Conservation (phyloP, 805 yeast genomes). For the Saccharomycopsis sp. region DNA sequence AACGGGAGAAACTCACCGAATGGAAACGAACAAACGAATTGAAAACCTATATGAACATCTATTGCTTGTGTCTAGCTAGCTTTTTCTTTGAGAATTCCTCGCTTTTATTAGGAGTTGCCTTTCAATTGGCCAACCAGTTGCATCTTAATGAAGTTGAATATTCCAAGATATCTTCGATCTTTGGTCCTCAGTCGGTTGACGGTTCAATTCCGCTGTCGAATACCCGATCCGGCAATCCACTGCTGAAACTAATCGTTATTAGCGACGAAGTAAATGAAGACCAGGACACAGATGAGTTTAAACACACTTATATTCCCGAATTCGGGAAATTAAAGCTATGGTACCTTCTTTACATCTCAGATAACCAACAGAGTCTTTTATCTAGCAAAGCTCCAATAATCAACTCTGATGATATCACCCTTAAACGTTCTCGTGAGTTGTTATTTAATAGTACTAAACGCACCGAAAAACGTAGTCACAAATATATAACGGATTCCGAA, state of each 20-base stretch:
- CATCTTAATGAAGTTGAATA: constrained; percentile 27
- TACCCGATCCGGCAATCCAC: neutral
- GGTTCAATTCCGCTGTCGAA: neutral
- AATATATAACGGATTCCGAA: neutral
- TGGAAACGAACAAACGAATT: constrained; percentile 34
- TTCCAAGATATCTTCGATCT: neutral
- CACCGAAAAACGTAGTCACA: neutral
- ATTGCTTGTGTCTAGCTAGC: constrained; percentile 58
- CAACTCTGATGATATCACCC: constrained; percentile 23
- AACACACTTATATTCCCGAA: constrained; percentile 24
- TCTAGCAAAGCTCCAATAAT: constrained; percentile 52
- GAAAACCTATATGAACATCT: constrained; percentile 53
- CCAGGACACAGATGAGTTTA: neutral
- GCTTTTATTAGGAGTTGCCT: constrained; percentile 59
- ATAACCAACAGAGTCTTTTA: constrained; percentile 62
- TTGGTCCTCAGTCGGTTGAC: neutral
- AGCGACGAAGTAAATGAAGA: constrained; percentile 15
- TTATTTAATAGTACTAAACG: constrained; percentile 28
- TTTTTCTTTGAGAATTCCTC: constrained; percentile 64
- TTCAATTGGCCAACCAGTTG: constrained; percentile 56
- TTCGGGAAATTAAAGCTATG: constrained; percentile 51
- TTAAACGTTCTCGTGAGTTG: constrained; percentile 33
- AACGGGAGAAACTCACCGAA: constrained; percentile 25
- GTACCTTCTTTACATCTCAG: constrained; percentile 59
- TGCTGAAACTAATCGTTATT: neutral